phyloP scores from a whole-genome alignment of 192 early-diverging fungal species.

The Allomyces macrogynus region DNA sequence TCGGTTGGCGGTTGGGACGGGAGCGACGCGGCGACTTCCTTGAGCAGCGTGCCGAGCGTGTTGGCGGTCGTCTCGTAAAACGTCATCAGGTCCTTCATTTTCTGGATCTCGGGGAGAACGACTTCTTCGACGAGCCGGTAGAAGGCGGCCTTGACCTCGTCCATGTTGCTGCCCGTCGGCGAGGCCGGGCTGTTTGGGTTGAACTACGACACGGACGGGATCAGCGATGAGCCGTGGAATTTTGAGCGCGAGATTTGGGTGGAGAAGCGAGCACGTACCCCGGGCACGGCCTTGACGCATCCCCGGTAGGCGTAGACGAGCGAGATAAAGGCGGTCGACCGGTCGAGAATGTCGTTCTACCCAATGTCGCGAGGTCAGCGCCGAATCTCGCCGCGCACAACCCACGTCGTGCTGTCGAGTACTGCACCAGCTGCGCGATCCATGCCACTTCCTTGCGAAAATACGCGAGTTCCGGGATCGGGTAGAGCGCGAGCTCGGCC shows the following conservation, averaged over 20 bases:
- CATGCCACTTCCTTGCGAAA: not conserved
- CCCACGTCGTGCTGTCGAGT: no score
- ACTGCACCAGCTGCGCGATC: not conserved
- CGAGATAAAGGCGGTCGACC: not conserved
- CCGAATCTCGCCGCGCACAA: no score
- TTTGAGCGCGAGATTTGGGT: no score
- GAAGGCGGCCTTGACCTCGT: slow-evolving; percentile 7
- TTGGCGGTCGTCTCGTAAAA: slow-evolving; percentile 16
- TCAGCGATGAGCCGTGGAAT: no score
- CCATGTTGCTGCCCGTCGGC: no score
- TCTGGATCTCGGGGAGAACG: slow-evolving; percentile 16
- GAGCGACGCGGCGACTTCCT: not conserved
- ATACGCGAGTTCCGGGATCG: not conserved
- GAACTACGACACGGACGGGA: not conserved
- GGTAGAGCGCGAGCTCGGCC: not conserved
- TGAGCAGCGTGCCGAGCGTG: slow-evolving; percentile 14
- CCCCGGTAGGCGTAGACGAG: slow-evolving; percentile 17
- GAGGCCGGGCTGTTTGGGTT: slow-evolving; percentile 13
- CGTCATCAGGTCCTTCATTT: slow-evolving; percentile 21
- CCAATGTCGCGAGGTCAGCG: no score
- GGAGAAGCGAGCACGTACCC: no score
- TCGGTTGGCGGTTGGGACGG: not conserved
- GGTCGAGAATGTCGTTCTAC: not conserved
- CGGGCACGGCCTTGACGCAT: slow-evolving; percentile 20
- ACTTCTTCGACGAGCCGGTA: slow-evolving; percentile 14